These are phyloP conservation scores for Kluyveromyces sp. DNA, from an alignment of 1,139 yeast genomes.

Conservation along the genomic window DNA sequence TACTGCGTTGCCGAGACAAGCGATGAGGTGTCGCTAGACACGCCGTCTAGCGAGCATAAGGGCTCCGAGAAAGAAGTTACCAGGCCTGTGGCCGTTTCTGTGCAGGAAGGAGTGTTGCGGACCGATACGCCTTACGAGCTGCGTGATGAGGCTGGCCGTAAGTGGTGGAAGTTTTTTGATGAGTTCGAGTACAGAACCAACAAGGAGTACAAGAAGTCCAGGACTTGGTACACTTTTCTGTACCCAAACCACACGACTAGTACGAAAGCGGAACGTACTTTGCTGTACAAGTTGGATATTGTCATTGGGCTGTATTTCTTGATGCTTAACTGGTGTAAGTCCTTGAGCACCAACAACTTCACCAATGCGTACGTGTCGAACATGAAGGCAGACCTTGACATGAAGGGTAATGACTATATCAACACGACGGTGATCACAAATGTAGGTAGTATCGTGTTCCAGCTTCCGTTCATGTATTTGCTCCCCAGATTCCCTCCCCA, in stretches of 20 bases:
- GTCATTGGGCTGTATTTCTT: constrained; percentile 53
- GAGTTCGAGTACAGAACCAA: constrained; percentile 56
- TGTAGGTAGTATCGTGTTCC: constrained; percentile 56
- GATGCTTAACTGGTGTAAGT: constrained; percentile 65
- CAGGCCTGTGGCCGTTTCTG: neutral
- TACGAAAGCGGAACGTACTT: constrained; percentile 44
- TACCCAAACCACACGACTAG: constrained; percentile 43
- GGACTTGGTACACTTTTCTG: constrained; percentile 47
- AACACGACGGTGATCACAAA: constrained; percentile 51
- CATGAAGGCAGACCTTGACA: constrained; percentile 49
- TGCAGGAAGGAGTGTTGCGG: constrained; percentile 1
- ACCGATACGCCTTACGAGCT: constrained; percentile 30
- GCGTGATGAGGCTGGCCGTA: constrained; percentile 48
- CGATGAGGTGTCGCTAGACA: constrained; percentile 2
- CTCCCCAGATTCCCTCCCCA: constrained; percentile 47
- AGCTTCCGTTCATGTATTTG: constrained; percentile 41
- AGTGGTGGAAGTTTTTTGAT: constrained; percentile 59
- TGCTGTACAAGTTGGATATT: constrained; percentile 56
- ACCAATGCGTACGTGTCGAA: constrained; percentile 68
- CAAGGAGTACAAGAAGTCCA: constrained; percentile 36
- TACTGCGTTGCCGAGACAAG: neutral
- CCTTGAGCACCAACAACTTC: constrained; percentile 51
- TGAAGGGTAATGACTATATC: constrained; percentile 62
- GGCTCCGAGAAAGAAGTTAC: constrained; percentile 1
- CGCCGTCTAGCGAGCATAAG: neutral